phyloP scores from a whole-genome alignment of 805 yeast species.

The Cyberlindnera samutprakarnensis region DNA sequence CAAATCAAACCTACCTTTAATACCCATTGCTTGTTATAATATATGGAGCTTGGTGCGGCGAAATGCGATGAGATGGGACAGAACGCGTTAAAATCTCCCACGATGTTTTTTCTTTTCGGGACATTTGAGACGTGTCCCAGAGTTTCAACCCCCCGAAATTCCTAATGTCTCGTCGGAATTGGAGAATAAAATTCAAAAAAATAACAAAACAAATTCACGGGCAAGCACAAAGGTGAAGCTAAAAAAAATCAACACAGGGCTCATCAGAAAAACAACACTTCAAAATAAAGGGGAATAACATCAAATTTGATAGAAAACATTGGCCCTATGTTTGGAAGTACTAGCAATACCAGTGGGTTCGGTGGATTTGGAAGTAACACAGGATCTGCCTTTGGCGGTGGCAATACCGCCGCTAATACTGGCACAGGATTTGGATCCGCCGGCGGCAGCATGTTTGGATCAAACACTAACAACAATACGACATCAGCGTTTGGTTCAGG shows the following conservation, averaged over 20 bases:
- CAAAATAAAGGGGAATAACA: background rate
- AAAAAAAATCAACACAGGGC: background rate
- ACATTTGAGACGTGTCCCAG: too few species aligned
- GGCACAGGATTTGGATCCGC: slow-evolving; percentile 15
- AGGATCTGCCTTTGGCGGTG: slow-evolving; percentile 23
- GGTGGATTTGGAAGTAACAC: slow-evolving; percentile 27
- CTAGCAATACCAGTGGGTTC: slow-evolving; percentile 21
- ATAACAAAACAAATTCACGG: background rate
- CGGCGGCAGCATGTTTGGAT: slow-evolving; percentile 33
- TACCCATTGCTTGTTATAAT: slow-evolving; percentile 33
- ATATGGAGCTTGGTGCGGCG: background rate
- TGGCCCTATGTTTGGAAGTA: slow-evolving; percentile 20
- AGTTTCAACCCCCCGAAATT: too few species aligned
- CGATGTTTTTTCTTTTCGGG: too few species aligned
- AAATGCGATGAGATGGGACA: background rate
- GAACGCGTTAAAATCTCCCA: background rate
- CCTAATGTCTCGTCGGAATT: background rate
- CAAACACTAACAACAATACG: slow-evolving; percentile 21
- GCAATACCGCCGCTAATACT: slow-evolving; percentile 8
- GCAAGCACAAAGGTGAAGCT: too few species aligned
- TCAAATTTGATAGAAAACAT: background rate
- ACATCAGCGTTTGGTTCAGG: slow-evolving; percentile 23
- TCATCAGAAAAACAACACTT: too few species aligned
- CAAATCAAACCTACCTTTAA: slow-evolving; percentile 31
- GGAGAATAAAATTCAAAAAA: background rate